Base-by-base conservation (phyloP, 768 basidiomycete species). In the Mrakia blollopis region DNA sequence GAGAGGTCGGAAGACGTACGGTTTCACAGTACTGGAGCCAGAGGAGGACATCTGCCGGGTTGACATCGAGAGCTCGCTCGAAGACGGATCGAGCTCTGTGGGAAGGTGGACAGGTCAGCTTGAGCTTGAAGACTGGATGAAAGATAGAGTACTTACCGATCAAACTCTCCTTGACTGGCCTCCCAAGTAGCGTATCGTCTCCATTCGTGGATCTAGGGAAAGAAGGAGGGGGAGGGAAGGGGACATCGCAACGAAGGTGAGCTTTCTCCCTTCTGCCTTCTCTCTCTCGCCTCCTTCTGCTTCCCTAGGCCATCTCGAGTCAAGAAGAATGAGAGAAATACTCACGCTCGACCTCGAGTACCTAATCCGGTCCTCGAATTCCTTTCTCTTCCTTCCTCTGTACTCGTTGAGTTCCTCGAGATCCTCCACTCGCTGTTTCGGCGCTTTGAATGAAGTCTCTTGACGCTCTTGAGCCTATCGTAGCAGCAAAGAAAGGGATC, bases 141-240 rank as follows among this genome's bases (percentile, higher is more conserved):
- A 14, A 3, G 3, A 23, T 32, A 5, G 37, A 69, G 10, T 21
- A 79, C 82, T 16, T 54, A 83, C 78, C 96, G 90, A 54, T 93
- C 91, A 81, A 91, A 98, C 86, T 98, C 94, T 80, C 94, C 94
- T 87, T 98, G 97, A 80, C 91, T 92, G 35, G 97, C 94, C 89
- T 94, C 87, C 86, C 86, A 87, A 61, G 85, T 85, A 47, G 86
- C 87, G 80, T 87, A 87, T 71, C 85, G 85, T 74, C 83, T 83
- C 87, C 87, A 87, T 72, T 84, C 85, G 39, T 83, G 80, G 73
- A 85, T 85, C 86, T 86, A 79, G 7, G 70, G 47, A 50, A 8
- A 25, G 32, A 35, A 32, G 62, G 28, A 73, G 39, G 32, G 57
- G 2, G 2, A 28, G 41, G 41, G 37, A 39, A 69, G 32, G 69